Evolutionary conservation across 2,329 filamentous ascomycete genomes (phyloP), one percentile per base, ranked within the genome.

Genomic region (Tolypocladium pustulatum): DNA sequence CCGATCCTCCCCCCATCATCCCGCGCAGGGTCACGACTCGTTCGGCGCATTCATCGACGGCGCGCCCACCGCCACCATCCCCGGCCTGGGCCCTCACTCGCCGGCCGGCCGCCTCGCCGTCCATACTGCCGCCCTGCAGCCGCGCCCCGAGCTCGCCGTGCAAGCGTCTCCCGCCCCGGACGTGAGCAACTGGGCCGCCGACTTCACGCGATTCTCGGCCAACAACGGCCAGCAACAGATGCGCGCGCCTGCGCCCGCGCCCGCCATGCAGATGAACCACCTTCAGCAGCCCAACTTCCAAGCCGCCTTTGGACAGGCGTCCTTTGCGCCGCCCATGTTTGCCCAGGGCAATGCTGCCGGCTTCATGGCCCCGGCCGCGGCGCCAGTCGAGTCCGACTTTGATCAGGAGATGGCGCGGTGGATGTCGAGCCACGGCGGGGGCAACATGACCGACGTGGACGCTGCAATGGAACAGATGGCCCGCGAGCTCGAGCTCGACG

Each of bases 391-490:
- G 54, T 62, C 68, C 17, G 72, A 75, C n/a, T 76, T 77, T 38
- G 70, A 75, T 55, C 61, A 70, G 41, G 74, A 78, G 49, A 74
- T 78, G 70, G 67, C 69, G 7, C 67, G 65, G 30, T 78, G 75
- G 75, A 73, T 77, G 70, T 68, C 71, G 0, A 65, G 58, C 17
- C 71, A 78, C 51, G 67, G 69, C 25, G 59, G 60, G 4, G 63
- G 63, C 10, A 65, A 68, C 46, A 75, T 76, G 68, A 65, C 70
- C 30, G 67, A 75, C 37, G 73, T 77, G 3, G 73, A 76, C 55
- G 73, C 73, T 25, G 71, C 72, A 57, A 76, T 78, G 72, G 74
- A 76, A 40, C 69, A 74, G 58, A 70, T 78, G 63, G 75, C 75
- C 7, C 68, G 67, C 15, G 73, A 77, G 58, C 65, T 77, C 10